These are phyloP conservation scores for Phylloporus sp. DNA, from an alignment of 768 basidiomycete genomes.

Conservation along the genomic window DNA sequence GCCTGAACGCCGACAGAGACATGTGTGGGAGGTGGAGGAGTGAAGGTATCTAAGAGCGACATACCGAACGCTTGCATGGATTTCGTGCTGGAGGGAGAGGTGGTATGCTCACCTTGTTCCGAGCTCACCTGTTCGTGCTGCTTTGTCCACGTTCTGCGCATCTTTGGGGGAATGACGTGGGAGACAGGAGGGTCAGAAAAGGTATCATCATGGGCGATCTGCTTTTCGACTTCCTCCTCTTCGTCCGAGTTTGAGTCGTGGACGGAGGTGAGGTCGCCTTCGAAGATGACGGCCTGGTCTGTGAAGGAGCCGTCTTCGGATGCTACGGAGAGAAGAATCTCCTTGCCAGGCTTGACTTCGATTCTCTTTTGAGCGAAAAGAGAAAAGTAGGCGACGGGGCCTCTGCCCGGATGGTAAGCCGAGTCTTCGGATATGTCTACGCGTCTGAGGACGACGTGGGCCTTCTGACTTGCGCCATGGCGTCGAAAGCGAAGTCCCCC, in stretches of 20 bases:
- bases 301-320: constrained; percentile 49
- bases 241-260: constrained; percentile 31
- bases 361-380: constrained; percentile 67
- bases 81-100: background rate
- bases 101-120: constrained; percentile 34
- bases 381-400: constrained; percentile 48
- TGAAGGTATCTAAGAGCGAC: constrained; percentile 25
- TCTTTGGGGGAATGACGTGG: constrained; percentile 54
- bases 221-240: constrained; percentile 39
- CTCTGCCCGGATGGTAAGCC: constrained; percentile 36
- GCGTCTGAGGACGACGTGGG: constrained; percentile 63
- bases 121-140: constrained; percentile 42
- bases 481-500: constrained; percentile 58
- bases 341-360: constrained; percentile 66
- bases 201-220: constrained; percentile 39
- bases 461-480: constrained; percentile 62
- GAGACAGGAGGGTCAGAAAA: constrained; percentile 29
- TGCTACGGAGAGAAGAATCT: constrained; percentile 57
- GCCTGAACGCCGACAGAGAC: constrained; percentile 46
- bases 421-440: constrained; percentile 47
- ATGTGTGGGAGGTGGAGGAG: constrained; percentile 23
- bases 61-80: constrained; percentile 27
- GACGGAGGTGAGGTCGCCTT: constrained; percentile 39
- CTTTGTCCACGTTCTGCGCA: constrained; percentile 57
- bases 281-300: constrained; percentile 54